phyloP scores from a whole-genome alignment of 306 rosid genomes.

The Pyrus betulifolia region DNA sequence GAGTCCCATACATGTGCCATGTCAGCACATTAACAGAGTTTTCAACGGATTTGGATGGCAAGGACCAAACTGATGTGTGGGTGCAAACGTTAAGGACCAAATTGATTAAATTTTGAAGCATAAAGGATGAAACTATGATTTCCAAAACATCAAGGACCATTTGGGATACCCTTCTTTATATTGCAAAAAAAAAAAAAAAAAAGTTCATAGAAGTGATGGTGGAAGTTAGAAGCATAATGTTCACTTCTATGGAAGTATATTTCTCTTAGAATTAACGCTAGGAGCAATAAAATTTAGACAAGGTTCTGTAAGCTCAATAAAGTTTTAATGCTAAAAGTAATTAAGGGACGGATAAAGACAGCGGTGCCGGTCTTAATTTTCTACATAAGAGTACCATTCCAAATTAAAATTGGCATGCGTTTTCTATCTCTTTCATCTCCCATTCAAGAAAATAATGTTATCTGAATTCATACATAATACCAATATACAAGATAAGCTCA shows the following conservation, averaged over 20 bases:
- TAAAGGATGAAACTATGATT: too few species aligned
- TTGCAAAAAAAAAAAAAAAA: too few species aligned
- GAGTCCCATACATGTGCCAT: too few species aligned
- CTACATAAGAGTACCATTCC: not conserved
- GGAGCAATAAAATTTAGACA: not conserved
- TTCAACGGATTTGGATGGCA: too few species aligned
- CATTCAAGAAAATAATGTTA: not conserved
- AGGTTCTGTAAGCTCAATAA: not conserved
- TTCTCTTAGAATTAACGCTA: not conserved
- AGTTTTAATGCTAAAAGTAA: not conserved
- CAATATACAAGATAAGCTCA: not conserved
- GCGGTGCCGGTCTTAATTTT: not conserved
- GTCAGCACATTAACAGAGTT: too few species aligned
- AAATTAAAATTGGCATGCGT: not conserved
- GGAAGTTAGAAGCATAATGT: not conserved
- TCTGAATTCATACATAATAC: not conserved
- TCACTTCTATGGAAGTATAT: not conserved
- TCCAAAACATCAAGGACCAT: too few species aligned
- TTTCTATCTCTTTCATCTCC: not conserved
- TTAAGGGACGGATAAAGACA: not conserved
- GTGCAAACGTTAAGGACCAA: too few species aligned
- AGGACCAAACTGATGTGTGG: too few species aligned
- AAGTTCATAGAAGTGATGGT: not conserved
- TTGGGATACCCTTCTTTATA: not conserved
- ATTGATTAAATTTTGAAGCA: too few species aligned